Evolutionary conservation across 352 stramenopile species (phyloP).

Genomic region (Peronosclerospora sorghi): DNA sequence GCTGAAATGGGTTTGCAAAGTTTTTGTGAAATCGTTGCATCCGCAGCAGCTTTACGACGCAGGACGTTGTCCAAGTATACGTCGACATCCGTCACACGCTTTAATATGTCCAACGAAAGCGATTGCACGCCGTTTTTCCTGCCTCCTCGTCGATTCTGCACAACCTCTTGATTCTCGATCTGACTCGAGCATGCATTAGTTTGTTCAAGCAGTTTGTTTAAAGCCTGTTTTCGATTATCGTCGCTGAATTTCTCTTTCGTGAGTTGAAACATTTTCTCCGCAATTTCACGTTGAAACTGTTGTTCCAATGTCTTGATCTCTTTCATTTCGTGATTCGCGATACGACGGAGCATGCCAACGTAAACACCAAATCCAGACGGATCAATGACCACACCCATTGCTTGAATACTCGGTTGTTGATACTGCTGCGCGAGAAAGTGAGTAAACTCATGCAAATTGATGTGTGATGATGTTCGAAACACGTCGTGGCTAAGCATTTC

Average conservation of each 20-base stretch:
- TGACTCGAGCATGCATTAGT: slow-evolving; percentile 12
- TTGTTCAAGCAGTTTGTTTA: slow-evolving; percentile 47
- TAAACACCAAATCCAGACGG: slow-evolving; percentile 59
- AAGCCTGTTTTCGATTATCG: slow-evolving; percentile 63
- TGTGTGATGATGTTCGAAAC: slow-evolving; percentile 41
- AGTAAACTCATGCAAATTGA: slow-evolving; percentile 61
- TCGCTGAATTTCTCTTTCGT: slow-evolving; percentile 80
- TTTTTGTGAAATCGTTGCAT: slow-evolving; percentile 19
- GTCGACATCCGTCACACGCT: slow-evolving; percentile 69
- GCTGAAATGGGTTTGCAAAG: slow-evolving; percentile 40
- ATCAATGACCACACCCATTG: slow-evolving; percentile 59
- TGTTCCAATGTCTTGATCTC: slow-evolving; percentile 71
- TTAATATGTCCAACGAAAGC: slow-evolving; percentile 71
- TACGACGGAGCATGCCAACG: slow-evolving; percentile 61
- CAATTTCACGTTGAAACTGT: slow-evolving; percentile 72
- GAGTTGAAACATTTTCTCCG: slow-evolving; percentile 68
- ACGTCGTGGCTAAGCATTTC: slow-evolving; percentile 48
- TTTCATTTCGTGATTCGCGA: slow-evolving; percentile 68
- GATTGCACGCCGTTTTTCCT: slow-evolving; percentile 33
- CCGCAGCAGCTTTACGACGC: slow-evolving; percentile 34
- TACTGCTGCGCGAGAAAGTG: slow-evolving; percentile 65
- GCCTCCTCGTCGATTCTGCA: slow-evolving; percentile 5
- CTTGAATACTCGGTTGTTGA: slow-evolving; percentile 39
- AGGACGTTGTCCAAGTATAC: slow-evolving; percentile 80
- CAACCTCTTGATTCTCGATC: slow-evolving; percentile 5